Percentiles rank a stretch among this genome's conserved stretches.
phyloP scores from a whole-genome alignment of 176 grass and related monocot species.

The Oryza glumipatula region DNA sequence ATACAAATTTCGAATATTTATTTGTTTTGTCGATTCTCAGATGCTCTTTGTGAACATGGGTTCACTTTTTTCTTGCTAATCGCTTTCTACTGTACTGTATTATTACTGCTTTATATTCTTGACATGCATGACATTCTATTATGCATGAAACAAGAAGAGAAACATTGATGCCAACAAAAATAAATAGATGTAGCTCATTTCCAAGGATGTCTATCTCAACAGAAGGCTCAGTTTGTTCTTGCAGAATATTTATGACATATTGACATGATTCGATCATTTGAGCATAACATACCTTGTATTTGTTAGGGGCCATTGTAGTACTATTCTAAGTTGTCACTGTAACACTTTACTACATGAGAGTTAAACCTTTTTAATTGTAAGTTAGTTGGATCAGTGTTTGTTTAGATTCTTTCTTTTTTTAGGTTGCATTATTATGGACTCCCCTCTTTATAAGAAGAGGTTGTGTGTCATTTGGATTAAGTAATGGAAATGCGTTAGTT shows the following conservation, averaged over 20 bases:
- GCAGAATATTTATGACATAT: conserved; percentile 6
- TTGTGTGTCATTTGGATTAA: neutral
- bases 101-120: neutral
- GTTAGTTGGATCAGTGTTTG: neutral
- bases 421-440: no score
- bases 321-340: no score
- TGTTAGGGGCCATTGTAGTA: neutral
- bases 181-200: neutral
- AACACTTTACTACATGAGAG: no score
- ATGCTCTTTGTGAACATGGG: neutral
- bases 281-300: neutral
- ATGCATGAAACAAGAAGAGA: neutral
- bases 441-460: no score
- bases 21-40: neutral
- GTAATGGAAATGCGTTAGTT: neutral
- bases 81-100: neutral
- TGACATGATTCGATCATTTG: conserved; percentile 30
- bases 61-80: conserved; percentile 2
- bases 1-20: neutral
- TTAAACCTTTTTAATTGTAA: neutral
- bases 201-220: neutral
- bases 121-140: neutral
- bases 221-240: conserved; percentile 14
- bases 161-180: neutral
- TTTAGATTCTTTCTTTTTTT: no score